Conservation (phyloP, 2,329 filamentous ascomycete species). For the Alternaria ethzedia region DNA sequence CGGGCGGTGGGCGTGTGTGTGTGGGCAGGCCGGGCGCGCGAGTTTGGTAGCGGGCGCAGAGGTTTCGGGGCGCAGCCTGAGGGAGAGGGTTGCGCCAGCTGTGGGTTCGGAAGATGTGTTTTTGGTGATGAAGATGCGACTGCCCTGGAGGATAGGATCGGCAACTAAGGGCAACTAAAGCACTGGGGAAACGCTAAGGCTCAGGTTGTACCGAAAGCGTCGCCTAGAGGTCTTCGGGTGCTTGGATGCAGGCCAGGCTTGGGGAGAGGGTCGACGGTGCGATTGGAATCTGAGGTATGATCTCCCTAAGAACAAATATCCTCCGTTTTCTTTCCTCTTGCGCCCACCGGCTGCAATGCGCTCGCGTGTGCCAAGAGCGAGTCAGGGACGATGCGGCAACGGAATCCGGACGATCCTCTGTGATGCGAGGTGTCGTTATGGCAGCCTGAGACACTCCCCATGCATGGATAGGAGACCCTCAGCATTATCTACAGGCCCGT, state of each 20-base stretch:
- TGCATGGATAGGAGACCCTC: constrained; percentile 35
- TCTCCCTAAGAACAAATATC: constrained; percentile 5
- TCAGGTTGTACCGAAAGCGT: constrained; percentile 6
- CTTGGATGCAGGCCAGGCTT: constrained; percentile 4
- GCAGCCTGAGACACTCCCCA: constrained; percentile 34
- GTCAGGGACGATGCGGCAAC: constrained; percentile 25
- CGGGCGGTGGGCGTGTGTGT: neutral
- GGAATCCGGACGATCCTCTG: constrained; percentile 26
- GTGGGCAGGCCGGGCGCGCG: neutral
- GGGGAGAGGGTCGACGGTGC: neutral
- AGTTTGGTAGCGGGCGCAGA: constrained; percentile 10
- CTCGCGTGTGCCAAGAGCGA: constrained; percentile 28
- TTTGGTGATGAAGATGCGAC: constrained; percentile 14
- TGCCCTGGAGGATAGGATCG: constrained; percentile 25
- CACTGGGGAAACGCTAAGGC: constrained; percentile 25
- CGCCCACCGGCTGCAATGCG: constrained; percentile 13
- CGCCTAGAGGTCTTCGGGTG: constrained; percentile 8
- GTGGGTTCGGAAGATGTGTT: constrained; percentile 15
- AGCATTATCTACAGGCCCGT: constrained; percentile 33
- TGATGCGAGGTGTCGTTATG: constrained; percentile 14
- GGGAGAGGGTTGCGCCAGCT: constrained; percentile 9
- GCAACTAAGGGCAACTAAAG: constrained; percentile 26
- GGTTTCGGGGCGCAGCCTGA: neutral
- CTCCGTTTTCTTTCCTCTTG: neutral
- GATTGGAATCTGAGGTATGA: neutral